Percentiles rank a stretch among this genome's conserved stretches.
phyloP scores from a whole-genome alignment of 2,329 filamentous ascomycete genomes.

The Ophiostoma perfectum region DNA sequence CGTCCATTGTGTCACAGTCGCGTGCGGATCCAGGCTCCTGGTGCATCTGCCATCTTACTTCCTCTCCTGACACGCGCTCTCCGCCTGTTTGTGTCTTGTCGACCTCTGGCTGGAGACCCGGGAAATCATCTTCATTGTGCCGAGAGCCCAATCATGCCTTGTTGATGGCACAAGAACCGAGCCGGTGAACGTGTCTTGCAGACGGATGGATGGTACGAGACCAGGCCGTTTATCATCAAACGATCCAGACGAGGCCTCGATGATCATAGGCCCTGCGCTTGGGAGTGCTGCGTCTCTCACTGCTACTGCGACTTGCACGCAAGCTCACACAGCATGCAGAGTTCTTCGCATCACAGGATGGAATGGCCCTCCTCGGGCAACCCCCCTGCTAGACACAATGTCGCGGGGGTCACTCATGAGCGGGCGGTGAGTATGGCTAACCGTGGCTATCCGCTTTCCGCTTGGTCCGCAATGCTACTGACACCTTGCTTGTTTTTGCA shows the following conservation, averaged over 20 bases:
- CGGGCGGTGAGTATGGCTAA: background rate
- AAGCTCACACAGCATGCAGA: background rate
- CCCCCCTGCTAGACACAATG: background rate
- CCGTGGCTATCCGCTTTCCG: background rate
- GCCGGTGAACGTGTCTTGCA: too few species aligned
- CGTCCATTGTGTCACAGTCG: background rate
- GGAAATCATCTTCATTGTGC: background rate
- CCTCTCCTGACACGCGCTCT: background rate
- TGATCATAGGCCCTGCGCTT: background rate
- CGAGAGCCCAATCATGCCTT: background rate
- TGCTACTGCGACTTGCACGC: background rate
- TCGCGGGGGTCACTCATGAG: conserved; percentile 1
- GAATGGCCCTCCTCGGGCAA: too few species aligned
- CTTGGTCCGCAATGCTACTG: background rate
- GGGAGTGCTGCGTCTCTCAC: background rate
- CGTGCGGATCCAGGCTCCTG: background rate
- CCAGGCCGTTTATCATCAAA: background rate
- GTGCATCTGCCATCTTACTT: background rate
- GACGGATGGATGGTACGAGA: too few species aligned
- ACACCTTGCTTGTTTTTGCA: background rate
- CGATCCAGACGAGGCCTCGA: background rate
- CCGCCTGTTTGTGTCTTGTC: too few species aligned
- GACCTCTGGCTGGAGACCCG: background rate
- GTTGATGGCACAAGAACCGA: background rate
- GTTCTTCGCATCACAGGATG: background rate